These are phyloP conservation scores for Pseudomassariella vexata DNA, from an alignment of 2,329 filamentous ascomycete genomes.

Conservation along the genomic window DNA sequence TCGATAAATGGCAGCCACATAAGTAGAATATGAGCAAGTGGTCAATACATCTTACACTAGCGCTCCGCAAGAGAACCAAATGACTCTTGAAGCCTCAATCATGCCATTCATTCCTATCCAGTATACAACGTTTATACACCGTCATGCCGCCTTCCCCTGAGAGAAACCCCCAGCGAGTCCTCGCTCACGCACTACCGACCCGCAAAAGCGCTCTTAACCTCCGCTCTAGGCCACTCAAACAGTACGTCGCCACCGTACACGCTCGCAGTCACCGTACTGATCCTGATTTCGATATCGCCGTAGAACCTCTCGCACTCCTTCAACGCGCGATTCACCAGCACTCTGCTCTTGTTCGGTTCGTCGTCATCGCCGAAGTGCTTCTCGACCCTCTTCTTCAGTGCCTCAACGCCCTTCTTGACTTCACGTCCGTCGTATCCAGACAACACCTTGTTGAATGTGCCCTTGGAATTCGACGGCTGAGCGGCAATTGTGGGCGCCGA, in stretches of 20 bases:
- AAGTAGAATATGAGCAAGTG: no score
- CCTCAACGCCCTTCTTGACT: constrained; percentile 82
- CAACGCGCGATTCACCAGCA: constrained; percentile 51
- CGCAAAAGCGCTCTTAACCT: constrained; percentile 54
- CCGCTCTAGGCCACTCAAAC: constrained; percentile 60
- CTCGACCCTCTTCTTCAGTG: constrained; percentile 84
- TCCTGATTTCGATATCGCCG: constrained; percentile 53
- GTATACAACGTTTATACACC: no score
- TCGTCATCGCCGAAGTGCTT: constrained; percentile 95
- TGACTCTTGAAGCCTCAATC: no score
- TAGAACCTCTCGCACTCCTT: constrained; percentile 60
- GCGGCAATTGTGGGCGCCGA: constrained; percentile 60
- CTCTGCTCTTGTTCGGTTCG: constrained; percentile 48
- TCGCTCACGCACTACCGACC: constrained; percentile 1
- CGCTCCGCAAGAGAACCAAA: no score
- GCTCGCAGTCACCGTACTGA: constrained; percentile 53
- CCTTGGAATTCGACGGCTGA: constrained; percentile 77
- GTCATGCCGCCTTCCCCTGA: no score
- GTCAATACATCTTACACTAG: no score
- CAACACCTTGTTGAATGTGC: constrained; percentile 80
- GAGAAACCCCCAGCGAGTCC: no score
- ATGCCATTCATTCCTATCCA: no score
- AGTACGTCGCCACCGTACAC: constrained; percentile 60
- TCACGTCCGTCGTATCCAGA: constrained; percentile 77
- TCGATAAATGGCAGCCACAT: no score